These are phyloP conservation scores for Carex arenaria DNA, from an alignment of 202 grass and related monocot species.

Conservation along the genomic window DNA sequence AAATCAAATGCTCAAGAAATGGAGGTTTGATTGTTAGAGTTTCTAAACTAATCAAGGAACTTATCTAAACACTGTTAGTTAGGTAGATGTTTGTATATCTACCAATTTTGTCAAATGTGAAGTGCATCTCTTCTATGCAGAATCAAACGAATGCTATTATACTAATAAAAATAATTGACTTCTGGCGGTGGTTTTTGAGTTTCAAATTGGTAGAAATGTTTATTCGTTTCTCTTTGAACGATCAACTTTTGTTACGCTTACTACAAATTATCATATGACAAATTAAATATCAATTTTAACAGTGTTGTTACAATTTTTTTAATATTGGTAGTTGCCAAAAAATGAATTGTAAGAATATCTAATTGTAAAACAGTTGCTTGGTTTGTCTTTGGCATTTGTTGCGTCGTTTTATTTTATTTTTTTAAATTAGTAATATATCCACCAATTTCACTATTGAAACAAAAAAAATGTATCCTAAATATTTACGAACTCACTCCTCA, in stretches of 20 bases:
- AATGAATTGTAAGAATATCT: not conserved
- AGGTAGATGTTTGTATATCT: not conserved
- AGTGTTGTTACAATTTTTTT: not conserved
- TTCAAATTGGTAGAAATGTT: not conserved
- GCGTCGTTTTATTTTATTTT: too few species aligned
- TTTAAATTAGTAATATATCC: too few species aligned
- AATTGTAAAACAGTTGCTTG: not conserved
- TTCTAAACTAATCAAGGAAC: not conserved
- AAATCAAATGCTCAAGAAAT: constrained; percentile 20
- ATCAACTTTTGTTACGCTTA: not conserved
- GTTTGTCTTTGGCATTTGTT: not conserved
- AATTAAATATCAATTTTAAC: not conserved
- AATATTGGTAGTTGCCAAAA: not conserved
- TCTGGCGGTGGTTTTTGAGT: not conserved
- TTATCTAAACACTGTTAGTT: not conserved
- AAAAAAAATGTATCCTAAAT: too few species aligned
- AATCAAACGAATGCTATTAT: not conserved
- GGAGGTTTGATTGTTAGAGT: constrained; percentile 25
- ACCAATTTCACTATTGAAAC: too few species aligned
- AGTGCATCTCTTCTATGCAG: not conserved
- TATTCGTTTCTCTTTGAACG: not conserved
- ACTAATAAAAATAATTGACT: not conserved
- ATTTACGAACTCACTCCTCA: too few species aligned
- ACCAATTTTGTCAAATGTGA: not conserved
- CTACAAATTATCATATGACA: not conserved